phyloP scores from a whole-genome alignment of 495 filamentous ascomycete species.

The Platismatia glauca region DNA sequence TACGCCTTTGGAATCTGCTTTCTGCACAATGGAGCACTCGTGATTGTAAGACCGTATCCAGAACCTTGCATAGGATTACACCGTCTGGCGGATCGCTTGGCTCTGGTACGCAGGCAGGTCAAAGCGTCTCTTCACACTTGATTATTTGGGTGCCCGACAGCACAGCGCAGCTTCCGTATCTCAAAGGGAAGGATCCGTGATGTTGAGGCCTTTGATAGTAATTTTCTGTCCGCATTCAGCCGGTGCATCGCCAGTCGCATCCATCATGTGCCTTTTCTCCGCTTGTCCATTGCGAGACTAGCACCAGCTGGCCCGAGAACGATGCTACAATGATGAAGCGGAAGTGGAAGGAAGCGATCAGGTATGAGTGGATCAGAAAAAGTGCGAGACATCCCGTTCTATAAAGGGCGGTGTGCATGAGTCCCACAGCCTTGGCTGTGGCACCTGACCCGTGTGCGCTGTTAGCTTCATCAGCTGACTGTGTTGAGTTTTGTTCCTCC shows the following conservation, averaged over 20 bases:
- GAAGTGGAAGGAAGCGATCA: not conserved
- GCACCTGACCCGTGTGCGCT: not conserved
- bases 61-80: not conserved
- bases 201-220: not conserved
- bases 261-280: not conserved
- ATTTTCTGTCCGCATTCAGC: not conserved
- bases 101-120: not conserved
- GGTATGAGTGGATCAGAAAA: conserved; percentile 1
- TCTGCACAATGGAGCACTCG: not conserved
- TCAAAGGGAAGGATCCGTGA: not conserved
- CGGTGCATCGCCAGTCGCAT: not conserved
- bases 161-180: not conserved
- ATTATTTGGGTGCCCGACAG: not conserved
- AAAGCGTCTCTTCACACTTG: not conserved
- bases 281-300: conserved; percentile 12
- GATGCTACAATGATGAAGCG: conserved; percentile 4
- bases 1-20: not conserved
- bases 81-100: not conserved
- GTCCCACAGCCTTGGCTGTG: not conserved
- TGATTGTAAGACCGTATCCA: not conserved
- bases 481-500: not conserved
- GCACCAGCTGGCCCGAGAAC: not conserved
- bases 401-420: conserved; percentile 8
- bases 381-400: conserved; percentile 11
- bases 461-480: not conserved